These are phyloP conservation scores for Colletotrichum viniferum DNA, from an alignment of 2,329 filamentous ascomycete genomes.

Conservation along the genomic window DNA sequence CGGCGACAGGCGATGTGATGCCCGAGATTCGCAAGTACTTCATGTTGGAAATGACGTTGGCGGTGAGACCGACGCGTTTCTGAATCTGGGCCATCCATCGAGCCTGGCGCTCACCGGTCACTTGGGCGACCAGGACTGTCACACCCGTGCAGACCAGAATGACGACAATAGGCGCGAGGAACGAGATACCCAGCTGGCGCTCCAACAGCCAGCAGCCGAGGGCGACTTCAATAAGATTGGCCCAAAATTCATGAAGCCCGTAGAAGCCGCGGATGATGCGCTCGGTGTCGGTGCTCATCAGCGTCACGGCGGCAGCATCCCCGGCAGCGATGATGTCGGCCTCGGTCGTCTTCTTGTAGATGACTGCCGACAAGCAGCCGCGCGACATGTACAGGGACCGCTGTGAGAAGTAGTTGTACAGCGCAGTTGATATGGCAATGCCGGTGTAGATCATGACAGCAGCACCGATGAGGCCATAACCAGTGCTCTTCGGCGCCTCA, in stretches of 20 bases:
- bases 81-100: conserved; percentile 35
- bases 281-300: conserved; percentile 44
- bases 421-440: conserved; percentile 35
- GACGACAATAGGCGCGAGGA: conserved; percentile 34
- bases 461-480: conserved; percentile 38
- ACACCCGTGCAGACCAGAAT: conserved; percentile 27
- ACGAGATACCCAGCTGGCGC: conserved; percentile 33
- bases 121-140: conserved; percentile 16
- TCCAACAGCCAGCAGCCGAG: conserved; percentile 37
- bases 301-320: conserved; percentile 36
- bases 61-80: conserved; percentile 28
- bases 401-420: conserved; percentile 36
- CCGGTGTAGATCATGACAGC: conserved; percentile 33
- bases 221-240: conserved; percentile 33
- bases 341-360: conserved; percentile 36
- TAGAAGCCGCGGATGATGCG: conserved; percentile 33
- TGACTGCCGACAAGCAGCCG: conserved; percentile 30
- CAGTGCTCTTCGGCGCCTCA: conserved; percentile 24
- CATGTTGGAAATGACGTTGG: conserved; percentile 28
- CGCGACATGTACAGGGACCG: conserved; percentile 32
- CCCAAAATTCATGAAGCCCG: conserved; percentile 38
- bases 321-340: conserved; percentile 25
- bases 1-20: conserved; percentile 28
- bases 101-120: conserved; percentile 27
- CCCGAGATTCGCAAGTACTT: conserved; percentile 34